Conservation (phyloP, 345 rosid species). For the Linum trigynum region DNA sequence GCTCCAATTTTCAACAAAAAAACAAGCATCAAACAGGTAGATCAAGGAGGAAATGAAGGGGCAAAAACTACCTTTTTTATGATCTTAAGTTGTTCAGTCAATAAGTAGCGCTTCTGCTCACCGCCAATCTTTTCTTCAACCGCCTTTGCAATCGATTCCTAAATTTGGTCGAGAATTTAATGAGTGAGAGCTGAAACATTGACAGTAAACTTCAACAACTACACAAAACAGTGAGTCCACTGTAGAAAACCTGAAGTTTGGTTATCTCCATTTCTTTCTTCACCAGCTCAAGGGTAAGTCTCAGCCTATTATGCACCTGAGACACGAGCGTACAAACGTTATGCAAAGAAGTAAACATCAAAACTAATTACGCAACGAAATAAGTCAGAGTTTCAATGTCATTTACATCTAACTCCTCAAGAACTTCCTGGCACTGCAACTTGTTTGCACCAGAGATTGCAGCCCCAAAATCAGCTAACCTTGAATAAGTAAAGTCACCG, state of each 20-base stretch:
- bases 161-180: constrained; percentile 13
- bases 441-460: constrained; percentile 94
- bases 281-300: constrained; percentile 73
- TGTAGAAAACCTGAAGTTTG: constrained; percentile 71
- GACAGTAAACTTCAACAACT: neutral
- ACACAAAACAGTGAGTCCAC: neutral
- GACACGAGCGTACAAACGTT: constrained; percentile 1
- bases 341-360: neutral
- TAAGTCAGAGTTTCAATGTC: constrained; percentile 1
- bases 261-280: constrained; percentile 97
- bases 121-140: constrained; percentile 98
- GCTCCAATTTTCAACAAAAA: constrained; percentile 9
- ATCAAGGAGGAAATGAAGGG: neutral
- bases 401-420: constrained; percentile 98
- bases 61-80: constrained; percentile 71
- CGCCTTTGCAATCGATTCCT: constrained; percentile 97
- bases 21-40: constrained; percentile 1
- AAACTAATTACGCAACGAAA: constrained; percentile 8
- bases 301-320: constrained; percentile 86
- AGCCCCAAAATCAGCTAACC: constrained; percentile 97
- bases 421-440: constrained; percentile 76
- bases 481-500: constrained; percentile 82
- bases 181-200: constrained; percentile 6
- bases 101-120: constrained; percentile 92
- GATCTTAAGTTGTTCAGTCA: constrained; percentile 97